A percentile compares a stretch with the other conserved stretches of the same genome.
phyloP scores from a whole-genome alignment of 2,329 filamentous ascomycete species.

The Neofusicoccum umdonicola region DNA sequence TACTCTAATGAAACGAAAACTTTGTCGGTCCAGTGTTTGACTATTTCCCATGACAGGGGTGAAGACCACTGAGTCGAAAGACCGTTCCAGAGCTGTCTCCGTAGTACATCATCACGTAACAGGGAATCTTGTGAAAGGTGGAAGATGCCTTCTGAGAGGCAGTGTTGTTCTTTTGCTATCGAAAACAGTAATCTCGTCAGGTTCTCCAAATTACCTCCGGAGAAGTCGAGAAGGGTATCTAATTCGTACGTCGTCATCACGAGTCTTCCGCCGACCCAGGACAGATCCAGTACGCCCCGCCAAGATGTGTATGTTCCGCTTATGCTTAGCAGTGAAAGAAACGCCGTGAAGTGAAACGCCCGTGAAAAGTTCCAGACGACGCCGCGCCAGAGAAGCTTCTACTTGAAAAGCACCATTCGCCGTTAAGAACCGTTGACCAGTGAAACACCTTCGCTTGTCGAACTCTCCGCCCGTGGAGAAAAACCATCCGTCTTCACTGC shows the following conservation, averaged over 20 bases:
- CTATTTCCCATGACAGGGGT: too few relatives aligned
- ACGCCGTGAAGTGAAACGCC: background rate
- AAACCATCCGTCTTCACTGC: slow-evolving; percentile 22
- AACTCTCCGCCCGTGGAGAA: background rate
- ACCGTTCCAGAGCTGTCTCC: too few relatives aligned
- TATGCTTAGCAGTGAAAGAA: slow-evolving; percentile 3
- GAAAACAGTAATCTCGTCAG: background rate
- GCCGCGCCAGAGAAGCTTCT: background rate
- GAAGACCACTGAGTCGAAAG: too few relatives aligned
- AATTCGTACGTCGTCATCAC: slow-evolving; percentile 14
- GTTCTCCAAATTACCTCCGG: background rate
- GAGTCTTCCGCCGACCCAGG: background rate
- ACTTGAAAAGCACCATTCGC: background rate
- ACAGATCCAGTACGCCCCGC: slow-evolving; percentile 7
- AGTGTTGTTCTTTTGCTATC: background rate
- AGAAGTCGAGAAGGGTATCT: slow-evolving; percentile 15
- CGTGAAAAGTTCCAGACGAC: slow-evolving; percentile 1
- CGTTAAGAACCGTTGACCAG: slow-evolving; percentile 2
- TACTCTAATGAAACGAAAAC: too few relatives aligned
- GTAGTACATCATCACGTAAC: background rate
- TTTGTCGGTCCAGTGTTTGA: too few relatives aligned
- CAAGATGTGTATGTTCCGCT: slow-evolving; percentile 10
- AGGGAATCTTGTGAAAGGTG: background rate
- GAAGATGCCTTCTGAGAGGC: background rate
- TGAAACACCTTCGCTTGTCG: slow-evolving; percentile 7